Conservation (phyloP, 306 rosid genomes). For the Quercus rubra region DNA sequence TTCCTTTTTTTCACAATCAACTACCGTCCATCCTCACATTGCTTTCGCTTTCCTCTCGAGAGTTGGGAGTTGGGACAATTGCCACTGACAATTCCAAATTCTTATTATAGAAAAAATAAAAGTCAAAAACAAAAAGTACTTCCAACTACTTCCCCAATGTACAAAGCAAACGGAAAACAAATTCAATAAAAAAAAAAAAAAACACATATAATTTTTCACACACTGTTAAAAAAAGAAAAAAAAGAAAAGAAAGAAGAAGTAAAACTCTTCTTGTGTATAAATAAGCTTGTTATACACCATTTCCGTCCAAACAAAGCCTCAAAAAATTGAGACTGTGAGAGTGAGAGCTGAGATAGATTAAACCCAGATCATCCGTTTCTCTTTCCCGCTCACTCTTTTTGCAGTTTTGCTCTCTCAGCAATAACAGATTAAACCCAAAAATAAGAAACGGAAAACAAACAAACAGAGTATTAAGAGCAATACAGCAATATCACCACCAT, state of each 20-base stretch:
- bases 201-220: not conserved
- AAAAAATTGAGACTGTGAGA: not conserved
- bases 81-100: too few species aligned
- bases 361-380: not conserved
- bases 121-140: too few species aligned
- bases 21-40: too few species aligned
- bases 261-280: not conserved
- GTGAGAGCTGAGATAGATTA: not conserved
- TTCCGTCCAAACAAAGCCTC: conserved; percentile 8
- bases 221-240: not conserved
- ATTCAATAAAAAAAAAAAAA: not conserved
- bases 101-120: too few species aligned
- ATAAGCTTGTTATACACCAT: not conserved
- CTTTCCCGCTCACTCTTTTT: conserved; percentile 13
- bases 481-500: conserved; percentile 19
- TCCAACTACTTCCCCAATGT: too few species aligned
- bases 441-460: too few species aligned
- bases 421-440: not conserved
- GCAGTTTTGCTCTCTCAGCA: not conserved
- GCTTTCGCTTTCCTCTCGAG: too few species aligned
- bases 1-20: too few species aligned
- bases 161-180: not conserved
- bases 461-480: not conserved
- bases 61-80: too few species aligned
- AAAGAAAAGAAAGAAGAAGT: not conserved